Percentiles rank a stretch among this genome's conserved stretches.
phyloP scores from a whole-genome alignment of 495 filamentous ascomycete genomes.

The Tuber indicum region DNA sequence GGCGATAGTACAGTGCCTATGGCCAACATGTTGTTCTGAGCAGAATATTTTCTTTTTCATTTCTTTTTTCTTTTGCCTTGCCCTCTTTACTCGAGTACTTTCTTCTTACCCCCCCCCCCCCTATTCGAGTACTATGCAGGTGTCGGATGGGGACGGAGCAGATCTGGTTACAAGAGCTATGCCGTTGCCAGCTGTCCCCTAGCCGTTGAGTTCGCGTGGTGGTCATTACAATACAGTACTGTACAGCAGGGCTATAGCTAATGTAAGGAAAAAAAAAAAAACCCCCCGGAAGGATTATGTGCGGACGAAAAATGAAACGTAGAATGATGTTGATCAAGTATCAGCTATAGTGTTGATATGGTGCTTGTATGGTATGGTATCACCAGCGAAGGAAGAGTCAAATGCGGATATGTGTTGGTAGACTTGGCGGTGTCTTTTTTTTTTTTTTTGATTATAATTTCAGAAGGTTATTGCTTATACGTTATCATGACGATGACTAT shows the following conservation, averaged over 20 bases:
- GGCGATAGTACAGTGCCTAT: background rate
- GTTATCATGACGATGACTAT: background rate
- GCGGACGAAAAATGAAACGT: background rate
- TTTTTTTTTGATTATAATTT: background rate
- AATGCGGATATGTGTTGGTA: conserved; percentile 1
- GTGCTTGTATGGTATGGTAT: background rate
- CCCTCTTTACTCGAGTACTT: background rate
- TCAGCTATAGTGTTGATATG: background rate
- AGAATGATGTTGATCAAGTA: background rate
- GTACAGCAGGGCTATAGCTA: background rate
- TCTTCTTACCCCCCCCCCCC: background rate
- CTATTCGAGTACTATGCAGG: background rate
- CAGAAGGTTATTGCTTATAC: background rate
- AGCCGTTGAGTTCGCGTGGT: background rate
- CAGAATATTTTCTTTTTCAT: background rate
- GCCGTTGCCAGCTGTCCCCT: background rate
- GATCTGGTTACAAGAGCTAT: background rate
- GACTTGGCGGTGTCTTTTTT: background rate
- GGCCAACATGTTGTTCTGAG: background rate
- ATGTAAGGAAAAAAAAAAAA: too few relatives aligned
- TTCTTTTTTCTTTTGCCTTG: background rate
- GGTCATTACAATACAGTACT: background rate
- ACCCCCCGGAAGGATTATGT: background rate
- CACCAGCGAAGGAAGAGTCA: background rate
- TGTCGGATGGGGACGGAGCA: background rate